Conservation (phyloP, 768 basidiomycete genomes). For the Rhodotorula babjevae region DNA sequence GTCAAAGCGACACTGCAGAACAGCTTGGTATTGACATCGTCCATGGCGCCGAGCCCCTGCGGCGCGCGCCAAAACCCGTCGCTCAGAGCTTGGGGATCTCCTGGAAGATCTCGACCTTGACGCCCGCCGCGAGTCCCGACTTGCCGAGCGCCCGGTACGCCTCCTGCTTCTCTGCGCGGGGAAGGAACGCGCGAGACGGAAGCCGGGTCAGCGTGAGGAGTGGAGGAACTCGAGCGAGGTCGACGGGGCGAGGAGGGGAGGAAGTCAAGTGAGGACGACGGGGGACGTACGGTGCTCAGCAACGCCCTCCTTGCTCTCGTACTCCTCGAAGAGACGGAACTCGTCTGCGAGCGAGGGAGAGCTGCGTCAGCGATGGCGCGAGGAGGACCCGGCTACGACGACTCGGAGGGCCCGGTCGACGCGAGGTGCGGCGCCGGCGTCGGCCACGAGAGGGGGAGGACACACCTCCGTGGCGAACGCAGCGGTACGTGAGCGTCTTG, state of each 20-base stretch:
- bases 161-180: constrained; percentile 6
- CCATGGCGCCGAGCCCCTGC: too few relatives aligned
- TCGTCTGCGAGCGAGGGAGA: neutral
- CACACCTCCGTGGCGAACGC: neutral
- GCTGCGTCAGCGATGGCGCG: too few relatives aligned
- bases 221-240: too few relatives aligned
- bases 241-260: too few relatives aligned
- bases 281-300: constrained; percentile 20
- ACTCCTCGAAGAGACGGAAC: constrained; percentile 18
- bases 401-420: too few relatives aligned
- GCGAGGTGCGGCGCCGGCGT: too few relatives aligned
- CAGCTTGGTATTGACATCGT: too few relatives aligned
- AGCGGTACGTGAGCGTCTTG: constrained; percentile 17
- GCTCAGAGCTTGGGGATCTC: constrained; percentile 7
- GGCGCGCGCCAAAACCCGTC: too few relatives aligned
- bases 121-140: constrained; percentile 11
- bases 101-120: constrained; percentile 18
- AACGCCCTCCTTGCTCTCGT: constrained; percentile 13
- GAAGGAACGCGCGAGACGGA: neutral
- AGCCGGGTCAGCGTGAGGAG: too few relatives aligned
- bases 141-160: constrained; percentile 26
- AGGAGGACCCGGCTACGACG: too few relatives aligned
- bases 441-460: neutral
- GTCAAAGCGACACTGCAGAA: too few relatives aligned
- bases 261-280: too few relatives aligned